phyloP scores from a whole-genome alignment of 176 grass and related monocot species.

The Pontederia crassipes region DNA sequence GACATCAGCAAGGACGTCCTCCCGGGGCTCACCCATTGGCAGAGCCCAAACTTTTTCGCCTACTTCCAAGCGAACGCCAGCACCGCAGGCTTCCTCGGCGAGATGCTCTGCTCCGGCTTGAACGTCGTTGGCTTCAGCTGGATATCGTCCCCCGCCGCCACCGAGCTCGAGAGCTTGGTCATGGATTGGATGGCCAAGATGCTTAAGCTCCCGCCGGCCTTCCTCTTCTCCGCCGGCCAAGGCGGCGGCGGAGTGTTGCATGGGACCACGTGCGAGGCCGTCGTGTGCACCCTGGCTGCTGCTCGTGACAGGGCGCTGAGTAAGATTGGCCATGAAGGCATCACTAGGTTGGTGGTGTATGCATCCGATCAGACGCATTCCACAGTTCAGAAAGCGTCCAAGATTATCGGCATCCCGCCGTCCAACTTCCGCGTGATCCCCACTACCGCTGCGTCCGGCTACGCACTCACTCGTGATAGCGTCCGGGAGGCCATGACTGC shows the following conservation, averaged over 20 bases:
- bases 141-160: slow-evolving; percentile 31
- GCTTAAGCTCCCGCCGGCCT: too few species aligned
- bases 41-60: too few species aligned
- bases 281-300: slow-evolving; percentile 16
- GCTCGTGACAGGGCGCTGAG: slow-evolving; percentile 9
- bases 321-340: slow-evolving; percentile 26
- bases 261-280: slow-evolving; percentile 41
- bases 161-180: slow-evolving; percentile 50
- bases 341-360: slow-evolving; percentile 30
- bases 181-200: too few species aligned
- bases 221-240: slow-evolving; percentile 19
- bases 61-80: slow-evolving; percentile 49
- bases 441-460: slow-evolving; percentile 3
- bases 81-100: slow-evolving; percentile 68
- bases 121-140: slow-evolving; percentile 45
- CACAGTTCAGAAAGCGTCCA: slow-evolving; percentile 53
- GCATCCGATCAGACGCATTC: slow-evolving; percentile 80
- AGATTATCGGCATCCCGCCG: background rate
- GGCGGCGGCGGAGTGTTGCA: slow-evolving; percentile 43
- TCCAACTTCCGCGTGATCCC: background rate
- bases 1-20: slow-evolving; percentile 35
- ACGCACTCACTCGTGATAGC: slow-evolving; percentile 5
- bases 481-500: slow-evolving; percentile 1
- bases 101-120: slow-evolving; percentile 69
- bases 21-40: too few species aligned